Conservation (phyloP, 805 yeast genomes). For the Komagataella mondaviorum region DNA sequence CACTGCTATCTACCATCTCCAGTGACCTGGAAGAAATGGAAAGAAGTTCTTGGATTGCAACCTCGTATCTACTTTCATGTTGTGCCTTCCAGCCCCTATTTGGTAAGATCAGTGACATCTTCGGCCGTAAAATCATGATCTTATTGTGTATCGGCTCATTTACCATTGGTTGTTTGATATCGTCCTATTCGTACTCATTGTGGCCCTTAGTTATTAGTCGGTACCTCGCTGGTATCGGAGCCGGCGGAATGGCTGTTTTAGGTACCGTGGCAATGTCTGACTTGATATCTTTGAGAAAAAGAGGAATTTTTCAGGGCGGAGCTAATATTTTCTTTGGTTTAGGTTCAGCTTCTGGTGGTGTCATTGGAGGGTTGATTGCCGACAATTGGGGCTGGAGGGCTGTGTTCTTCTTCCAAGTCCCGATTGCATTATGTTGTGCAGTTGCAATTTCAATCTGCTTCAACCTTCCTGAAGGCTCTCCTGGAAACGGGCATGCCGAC, state of each 20-base stretch:
- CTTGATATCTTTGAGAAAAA: constrained; percentile 56
- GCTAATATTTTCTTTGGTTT: constrained; percentile 64
- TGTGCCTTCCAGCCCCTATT: constrained; percentile 41
- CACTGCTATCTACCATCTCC: constrained; percentile 35
- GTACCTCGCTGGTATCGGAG: constrained; percentile 77
- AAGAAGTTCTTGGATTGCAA: constrained; percentile 27
- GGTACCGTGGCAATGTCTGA: constrained; percentile 70
- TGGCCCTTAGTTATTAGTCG: constrained; percentile 39
- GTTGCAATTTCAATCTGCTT: constrained; percentile 22
- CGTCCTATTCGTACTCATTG: constrained; percentile 26
- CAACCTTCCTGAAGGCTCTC: constrained; percentile 27
- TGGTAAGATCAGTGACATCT: constrained; percentile 40
- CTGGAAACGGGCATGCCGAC: constrained; percentile 39
- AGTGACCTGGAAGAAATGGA: constrained; percentile 33
- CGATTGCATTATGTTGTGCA: constrained; percentile 31
- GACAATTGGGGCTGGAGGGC: constrained; percentile 51
- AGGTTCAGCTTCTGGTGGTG: constrained; percentile 67
- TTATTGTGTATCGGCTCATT: constrained; percentile 18
- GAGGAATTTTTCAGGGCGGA: constrained; percentile 77
- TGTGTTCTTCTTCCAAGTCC: constrained; percentile 40
- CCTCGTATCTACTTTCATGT: constrained; percentile 26
- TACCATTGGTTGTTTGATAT: constrained; percentile 25
- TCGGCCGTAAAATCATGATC: constrained; percentile 30
- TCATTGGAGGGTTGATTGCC: constrained; percentile 45
- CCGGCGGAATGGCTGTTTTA: constrained; percentile 71